These are phyloP conservation scores for Beauveria rudraprayagi DNA, from an alignment of 2,329 filamentous ascomycete species.

Conservation along the genomic window DNA sequence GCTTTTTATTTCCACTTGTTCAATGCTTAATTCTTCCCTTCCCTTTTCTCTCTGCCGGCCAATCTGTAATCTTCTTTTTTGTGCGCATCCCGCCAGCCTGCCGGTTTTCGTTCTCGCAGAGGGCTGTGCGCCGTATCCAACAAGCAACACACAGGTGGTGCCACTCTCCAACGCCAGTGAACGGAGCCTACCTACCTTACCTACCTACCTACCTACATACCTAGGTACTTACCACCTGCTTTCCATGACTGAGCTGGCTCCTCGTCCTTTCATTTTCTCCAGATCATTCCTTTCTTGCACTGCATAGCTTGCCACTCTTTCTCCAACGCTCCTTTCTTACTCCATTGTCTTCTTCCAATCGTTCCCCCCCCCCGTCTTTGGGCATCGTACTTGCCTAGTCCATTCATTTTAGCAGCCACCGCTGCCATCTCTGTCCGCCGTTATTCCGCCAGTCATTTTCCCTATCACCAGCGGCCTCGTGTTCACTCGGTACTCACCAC, in stretches of 20 bases:
- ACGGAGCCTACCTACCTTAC: neutral
- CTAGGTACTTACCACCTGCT: neutral
- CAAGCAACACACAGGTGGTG: neutral
- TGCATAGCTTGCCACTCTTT: constrained; percentile 2
- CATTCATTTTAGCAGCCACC: neutral
- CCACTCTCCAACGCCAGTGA: neutral
- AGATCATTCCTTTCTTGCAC: constrained; percentile 5
- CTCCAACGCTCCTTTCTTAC: constrained; percentile 1
- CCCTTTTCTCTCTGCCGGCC: neutral
- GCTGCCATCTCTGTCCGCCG: neutral
- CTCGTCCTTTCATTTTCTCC: constrained; percentile 3
- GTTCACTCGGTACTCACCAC: neutral
- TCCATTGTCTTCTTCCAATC: neutral
- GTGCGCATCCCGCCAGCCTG: neutral
- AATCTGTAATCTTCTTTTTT: neutral
- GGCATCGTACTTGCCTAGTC: neutral
- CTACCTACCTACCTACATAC: too few species aligned
- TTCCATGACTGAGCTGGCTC: neutral
- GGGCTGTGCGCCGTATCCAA: constrained; percentile 2
- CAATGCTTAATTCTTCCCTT: neutral
- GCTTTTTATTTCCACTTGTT: neutral
- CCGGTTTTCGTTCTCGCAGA: neutral
- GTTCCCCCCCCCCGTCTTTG: neutral
- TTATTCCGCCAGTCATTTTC: neutral
- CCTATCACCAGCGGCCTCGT: neutral